A percentile compares a stretch with the other conserved stretches of the same genome.
phyloP scores from a whole-genome alignment of 148 eudicot genomes.

The Arbutus unedo region DNA sequence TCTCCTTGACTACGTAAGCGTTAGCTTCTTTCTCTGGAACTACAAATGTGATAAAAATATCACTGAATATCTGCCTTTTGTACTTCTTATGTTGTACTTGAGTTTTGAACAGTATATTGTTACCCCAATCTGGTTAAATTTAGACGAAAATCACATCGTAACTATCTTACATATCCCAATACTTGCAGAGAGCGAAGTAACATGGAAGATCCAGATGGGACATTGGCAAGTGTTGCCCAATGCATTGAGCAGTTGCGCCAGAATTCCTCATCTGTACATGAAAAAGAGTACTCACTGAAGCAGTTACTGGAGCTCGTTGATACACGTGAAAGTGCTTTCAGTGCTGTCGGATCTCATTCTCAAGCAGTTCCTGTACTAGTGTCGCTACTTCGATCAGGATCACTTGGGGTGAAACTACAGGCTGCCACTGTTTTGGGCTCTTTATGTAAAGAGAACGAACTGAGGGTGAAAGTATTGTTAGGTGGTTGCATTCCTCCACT shows the following conservation, averaged over 20 bases:
- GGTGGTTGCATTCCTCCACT: constrained; percentile 99
- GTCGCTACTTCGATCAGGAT: constrained; percentile 90
- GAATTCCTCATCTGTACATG: constrained; percentile 69
- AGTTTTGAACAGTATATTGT: background rate
- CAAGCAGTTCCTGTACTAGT: constrained; percentile 98
- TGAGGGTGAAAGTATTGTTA: constrained; percentile 84
- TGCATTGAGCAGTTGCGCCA: constrained; percentile 97
- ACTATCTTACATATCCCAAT: constrained; percentile 15
- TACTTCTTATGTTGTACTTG: background rate
- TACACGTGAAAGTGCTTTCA: constrained; percentile 89
- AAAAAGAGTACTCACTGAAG: constrained; percentile 75
- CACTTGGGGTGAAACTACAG: constrained; percentile 76
- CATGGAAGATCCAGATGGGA: constrained; percentile 99
- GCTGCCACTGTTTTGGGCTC: constrained; percentile 92
- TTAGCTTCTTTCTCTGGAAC: background rate
- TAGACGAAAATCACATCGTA: background rate
- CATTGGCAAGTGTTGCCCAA: constrained; percentile 95
- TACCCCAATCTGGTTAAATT: background rate
- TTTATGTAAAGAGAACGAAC: constrained; percentile 95
- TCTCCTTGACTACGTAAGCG: background rate
- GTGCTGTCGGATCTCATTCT: constrained; percentile 99
- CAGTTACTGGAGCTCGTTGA: constrained; percentile 83
- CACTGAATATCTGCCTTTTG: background rate
- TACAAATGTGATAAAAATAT: background rate
- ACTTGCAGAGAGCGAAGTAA: constrained; percentile 81